Percentiles rank a stretch among this genome's conserved stretches.
phyloP scores from a whole-genome alignment of 768 basidiomycete genomes.

The Rickenella mellea region DNA sequence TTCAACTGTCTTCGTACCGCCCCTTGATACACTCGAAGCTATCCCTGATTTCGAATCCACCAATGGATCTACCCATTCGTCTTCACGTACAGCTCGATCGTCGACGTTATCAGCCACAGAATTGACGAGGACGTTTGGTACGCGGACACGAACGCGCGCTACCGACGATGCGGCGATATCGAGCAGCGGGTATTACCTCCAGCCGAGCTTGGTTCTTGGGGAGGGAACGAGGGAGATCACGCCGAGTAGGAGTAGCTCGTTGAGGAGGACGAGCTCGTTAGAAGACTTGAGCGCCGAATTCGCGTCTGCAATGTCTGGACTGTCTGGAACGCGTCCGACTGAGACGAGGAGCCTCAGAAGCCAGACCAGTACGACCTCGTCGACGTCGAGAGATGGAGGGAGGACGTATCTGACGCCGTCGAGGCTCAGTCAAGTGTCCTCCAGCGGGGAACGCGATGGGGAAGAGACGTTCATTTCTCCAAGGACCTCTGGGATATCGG shows the following conservation, averaged over 20 bases:
- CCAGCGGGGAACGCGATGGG: neutral
- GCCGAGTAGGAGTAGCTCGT: conserved; percentile 49
- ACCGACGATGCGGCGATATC: conserved; percentile 68
- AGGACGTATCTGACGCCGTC: too few relatives aligned
- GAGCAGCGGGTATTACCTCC: conserved; percentile 54
- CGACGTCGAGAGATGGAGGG: neutral
- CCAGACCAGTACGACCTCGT: neutral
- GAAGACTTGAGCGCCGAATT: conserved; percentile 65
- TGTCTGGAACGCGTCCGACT: conserved; percentile 31
- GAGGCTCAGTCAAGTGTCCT: neutral
- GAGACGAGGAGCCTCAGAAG: neutral
- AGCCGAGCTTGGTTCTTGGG: conserved; percentile 25
- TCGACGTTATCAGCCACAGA: too few relatives aligned
- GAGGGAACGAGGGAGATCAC: conserved; percentile 68
- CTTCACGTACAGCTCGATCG: too few relatives aligned
- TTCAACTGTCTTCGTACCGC: conserved; percentile 72
- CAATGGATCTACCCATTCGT: too few relatives aligned
- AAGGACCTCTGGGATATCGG: neutral
- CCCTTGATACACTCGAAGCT: conserved; percentile 60
- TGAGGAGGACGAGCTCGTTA: conserved; percentile 62
- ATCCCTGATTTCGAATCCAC: conserved; percentile 47
- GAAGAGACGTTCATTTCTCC: neutral
- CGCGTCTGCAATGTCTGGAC: conserved; percentile 31
- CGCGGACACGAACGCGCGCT: conserved; percentile 35
- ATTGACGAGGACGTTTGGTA: conserved; percentile 2